Conservation (phyloP, 805 yeast genomes). For the Barnettozyma siamensis region DNA sequence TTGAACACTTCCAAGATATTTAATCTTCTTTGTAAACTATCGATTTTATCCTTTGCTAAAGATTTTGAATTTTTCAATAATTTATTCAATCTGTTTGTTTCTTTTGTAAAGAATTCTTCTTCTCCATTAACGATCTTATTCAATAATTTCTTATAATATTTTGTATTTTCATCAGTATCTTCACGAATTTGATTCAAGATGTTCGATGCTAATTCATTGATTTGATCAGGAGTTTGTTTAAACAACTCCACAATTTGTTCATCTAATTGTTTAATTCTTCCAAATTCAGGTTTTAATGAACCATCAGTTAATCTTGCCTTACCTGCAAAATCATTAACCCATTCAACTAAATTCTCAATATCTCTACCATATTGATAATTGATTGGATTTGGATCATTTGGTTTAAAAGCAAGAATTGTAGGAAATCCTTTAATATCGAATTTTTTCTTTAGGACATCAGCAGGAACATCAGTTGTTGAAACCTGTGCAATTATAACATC, state of each 20-base stretch:
- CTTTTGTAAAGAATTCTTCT: constrained; percentile 34
- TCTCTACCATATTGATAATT: constrained; percentile 35
- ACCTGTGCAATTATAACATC: constrained; percentile 40
- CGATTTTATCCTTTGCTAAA: constrained; percentile 36
- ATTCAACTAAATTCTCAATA: constrained; percentile 46
- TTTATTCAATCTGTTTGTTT: constrained; percentile 37
- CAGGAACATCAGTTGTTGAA: constrained; percentile 37
- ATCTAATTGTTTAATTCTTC: constrained; percentile 16
- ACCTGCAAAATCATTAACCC: constrained; percentile 39
- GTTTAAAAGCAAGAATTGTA: constrained; percentile 40
- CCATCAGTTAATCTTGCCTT: constrained; percentile 34
- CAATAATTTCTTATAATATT: constrained; percentile 45
- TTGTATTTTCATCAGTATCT: constrained; percentile 21
- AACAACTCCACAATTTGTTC: constrained; percentile 24
- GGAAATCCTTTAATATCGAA: constrained; percentile 46
- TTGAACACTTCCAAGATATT: constrained; percentile 36
- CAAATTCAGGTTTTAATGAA: constrained; percentile 27
- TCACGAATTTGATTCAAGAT: constrained; percentile 20
- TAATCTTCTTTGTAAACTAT: constrained; percentile 43
- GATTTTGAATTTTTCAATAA: constrained; percentile 31
- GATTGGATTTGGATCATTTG: constrained; percentile 29
- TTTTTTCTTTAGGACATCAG: constrained; percentile 34
- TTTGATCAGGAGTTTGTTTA: constrained; percentile 18
- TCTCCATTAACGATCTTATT: constrained; percentile 42
- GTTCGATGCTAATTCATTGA: constrained; percentile 26